phyloP scores from a whole-genome alignment of 805 yeast genomes.

The Hemisphaericaspora nanyangensis region DNA sequence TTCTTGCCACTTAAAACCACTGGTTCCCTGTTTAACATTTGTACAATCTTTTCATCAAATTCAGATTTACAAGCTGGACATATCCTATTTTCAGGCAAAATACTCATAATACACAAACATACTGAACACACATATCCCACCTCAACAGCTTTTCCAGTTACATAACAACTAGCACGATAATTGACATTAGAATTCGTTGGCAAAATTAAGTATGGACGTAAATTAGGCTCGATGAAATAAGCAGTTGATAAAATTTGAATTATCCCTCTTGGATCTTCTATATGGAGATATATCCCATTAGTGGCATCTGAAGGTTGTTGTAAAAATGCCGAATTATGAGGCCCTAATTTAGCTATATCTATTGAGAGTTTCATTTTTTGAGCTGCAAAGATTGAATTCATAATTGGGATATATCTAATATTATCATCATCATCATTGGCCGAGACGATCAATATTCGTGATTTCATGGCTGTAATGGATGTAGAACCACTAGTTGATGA shows the following conservation, averaged over 20 bases:
- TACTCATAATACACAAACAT: conserved; percentile 76
- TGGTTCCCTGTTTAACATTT: conserved; percentile 58
- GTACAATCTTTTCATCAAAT: conserved; percentile 63
- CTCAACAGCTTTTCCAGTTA: conserved; percentile 87
- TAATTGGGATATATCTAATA: conserved; percentile 82
- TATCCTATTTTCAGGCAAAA: conserved; percentile 57
- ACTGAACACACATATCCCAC: conserved; percentile 94
- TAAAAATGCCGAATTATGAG: conserved; percentile 60
- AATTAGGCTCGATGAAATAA: conserved; percentile 78
- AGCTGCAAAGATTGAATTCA: conserved; percentile 95
- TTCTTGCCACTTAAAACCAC: conserved; percentile 38
- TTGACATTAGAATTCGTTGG: conserved; percentile 87
- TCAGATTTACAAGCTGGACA: conserved; percentile 88
- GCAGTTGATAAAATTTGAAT: conserved; percentile 81
- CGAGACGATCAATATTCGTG: conserved; percentile 53
- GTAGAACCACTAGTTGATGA: conserved; percentile 11
- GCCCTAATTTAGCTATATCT: conserved; percentile 81
- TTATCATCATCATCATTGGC: conserved; percentile 72
- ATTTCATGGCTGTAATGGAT: conserved; percentile 24
- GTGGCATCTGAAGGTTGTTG: conserved; percentile 98
- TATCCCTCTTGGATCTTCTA: conserved; percentile 68
- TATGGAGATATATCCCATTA: conserved; percentile 75
- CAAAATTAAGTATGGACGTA: conserved; percentile 69
- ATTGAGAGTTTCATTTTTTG: conserved; percentile 87
- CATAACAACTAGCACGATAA: conserved; percentile 90